Evolutionary conservation across 2,329 filamentous ascomycete genomes (phyloP), one percentile per base, ranked within the genome.

Genomic region (Chalaropsis ovoidea): DNA sequence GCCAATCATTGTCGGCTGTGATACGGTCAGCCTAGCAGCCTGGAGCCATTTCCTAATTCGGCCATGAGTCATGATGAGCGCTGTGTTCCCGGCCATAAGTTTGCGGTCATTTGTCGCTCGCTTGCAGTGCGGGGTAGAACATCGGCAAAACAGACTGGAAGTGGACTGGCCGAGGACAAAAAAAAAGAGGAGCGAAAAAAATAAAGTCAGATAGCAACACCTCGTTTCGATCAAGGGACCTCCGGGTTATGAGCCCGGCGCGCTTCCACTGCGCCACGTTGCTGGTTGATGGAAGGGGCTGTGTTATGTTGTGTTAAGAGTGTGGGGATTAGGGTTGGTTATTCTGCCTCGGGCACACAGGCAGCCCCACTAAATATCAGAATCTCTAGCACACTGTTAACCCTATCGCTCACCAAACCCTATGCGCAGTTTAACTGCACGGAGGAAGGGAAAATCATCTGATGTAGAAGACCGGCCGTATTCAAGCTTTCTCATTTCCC

Each of bases 241-340:
- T 67, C 66, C 63, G 66, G 66, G 66, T 65, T 67, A 67, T 67
- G 66, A 67, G 66, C 66, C 66, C 63, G 66, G 66, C 66, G 63
- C 63, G 66, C 66, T 67, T 67, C 66, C 66, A 67, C 66, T 67
- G 66, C 63, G 66, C 66, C 63, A 65, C 63, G 66, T 67, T 67
- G 66, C 65, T 66, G 22, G 49, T 3, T 17, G 1, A 24, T 22
- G 24, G 3, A n/a, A 17, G 27, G 0, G 10, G 15, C 22, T 17
- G 6, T 17, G 2, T 56, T 17, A 31, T 54, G 11, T 17, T 13
- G 24, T 15, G 13, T 4, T 43, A 43, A 8, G 42, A 43, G 6
- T n/a, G 13, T 13, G 17, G 7, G 3, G 1, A 2, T 15, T 43
- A 43, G 42, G 42, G 42, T 15, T 43, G n/a, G n/a, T n/a, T n/a